Conservation (phyloP, 2,329 filamentous ascomycete genomes). For the Coniella vitis region DNA sequence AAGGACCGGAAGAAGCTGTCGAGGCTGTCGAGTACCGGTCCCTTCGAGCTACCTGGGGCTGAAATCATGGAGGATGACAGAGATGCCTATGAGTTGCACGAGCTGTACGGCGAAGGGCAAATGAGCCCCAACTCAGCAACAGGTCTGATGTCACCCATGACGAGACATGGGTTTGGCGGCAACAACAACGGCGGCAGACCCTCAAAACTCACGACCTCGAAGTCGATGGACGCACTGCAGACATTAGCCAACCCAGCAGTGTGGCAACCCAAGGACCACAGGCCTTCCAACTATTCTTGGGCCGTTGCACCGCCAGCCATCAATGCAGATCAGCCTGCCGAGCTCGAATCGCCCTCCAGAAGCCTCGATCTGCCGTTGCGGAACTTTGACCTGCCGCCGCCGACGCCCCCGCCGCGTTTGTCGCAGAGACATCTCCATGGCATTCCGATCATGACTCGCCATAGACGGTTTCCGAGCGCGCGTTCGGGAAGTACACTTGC, state of each 20-base stretch:
- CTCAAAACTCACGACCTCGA: neutral
- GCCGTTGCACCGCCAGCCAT: too few relatives aligned
- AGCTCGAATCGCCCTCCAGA: conserved; percentile 15
- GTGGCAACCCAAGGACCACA: too few relatives aligned
- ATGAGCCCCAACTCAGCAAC: conserved; percentile 3
- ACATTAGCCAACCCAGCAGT: too few relatives aligned
- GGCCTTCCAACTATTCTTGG: too few relatives aligned
- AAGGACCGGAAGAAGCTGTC: too few relatives aligned
- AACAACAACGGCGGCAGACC: neutral
- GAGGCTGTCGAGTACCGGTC: too few relatives aligned
- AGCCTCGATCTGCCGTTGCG: too few relatives aligned
- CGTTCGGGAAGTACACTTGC: neutral
- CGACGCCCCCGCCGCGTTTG: too few relatives aligned
- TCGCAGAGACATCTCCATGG: too few relatives aligned
- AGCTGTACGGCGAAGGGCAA: neutral
- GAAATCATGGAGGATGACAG: conserved; percentile 1
- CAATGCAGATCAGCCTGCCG: conserved; percentile 9
- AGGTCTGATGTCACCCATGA: neutral
- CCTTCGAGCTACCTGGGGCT: conserved; percentile 9
- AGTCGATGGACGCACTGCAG: conserved; percentile 1
- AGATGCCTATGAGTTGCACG: neutral
- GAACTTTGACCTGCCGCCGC: neutral
- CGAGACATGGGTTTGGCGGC: neutral
- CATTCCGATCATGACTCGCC: too few relatives aligned
- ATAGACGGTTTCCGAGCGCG: neutral